Percentiles rank a stretch among this genome's conserved stretches.
Evolutionary conservation across 106 monocot species (phyloP).

Genomic region (Iris macrosiphon): DNA sequence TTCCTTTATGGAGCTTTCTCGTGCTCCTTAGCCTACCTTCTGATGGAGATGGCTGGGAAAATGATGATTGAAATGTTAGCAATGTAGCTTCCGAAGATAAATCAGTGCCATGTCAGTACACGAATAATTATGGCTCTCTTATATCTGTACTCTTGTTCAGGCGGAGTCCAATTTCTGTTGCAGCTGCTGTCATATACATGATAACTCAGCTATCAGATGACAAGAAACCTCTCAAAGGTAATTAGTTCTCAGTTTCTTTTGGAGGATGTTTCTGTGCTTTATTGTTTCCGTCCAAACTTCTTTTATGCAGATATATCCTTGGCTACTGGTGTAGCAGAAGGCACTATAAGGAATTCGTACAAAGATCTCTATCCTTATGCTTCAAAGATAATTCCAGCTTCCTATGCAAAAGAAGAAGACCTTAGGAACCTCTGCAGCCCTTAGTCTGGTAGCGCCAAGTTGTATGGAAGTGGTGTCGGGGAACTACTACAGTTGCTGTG

Average conservation of each 20-base stretch:
- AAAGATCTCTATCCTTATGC: constrained; percentile 24
- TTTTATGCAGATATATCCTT: constrained; percentile 18
- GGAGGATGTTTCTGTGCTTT: not conserved
- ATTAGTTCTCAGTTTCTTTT: not conserved
- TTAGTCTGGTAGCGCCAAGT: no score
- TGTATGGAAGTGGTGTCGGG: no score
- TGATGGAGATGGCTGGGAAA: no score
- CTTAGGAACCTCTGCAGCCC: constrained; percentile 24
- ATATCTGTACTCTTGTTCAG: constrained; percentile 2
- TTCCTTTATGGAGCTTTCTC: no score
- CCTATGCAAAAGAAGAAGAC: constrained; percentile 22
- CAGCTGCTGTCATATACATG: constrained; percentile 28
- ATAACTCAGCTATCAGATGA: constrained; percentile 26
- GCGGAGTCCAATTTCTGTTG: constrained; percentile 25
- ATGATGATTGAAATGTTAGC: no score
- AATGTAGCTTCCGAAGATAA: no score
- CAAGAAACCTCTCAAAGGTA: constrained; percentile 22
- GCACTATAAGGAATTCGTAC: constrained; percentile 21
- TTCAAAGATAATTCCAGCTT: constrained; percentile 15
- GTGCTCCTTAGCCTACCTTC: no score
- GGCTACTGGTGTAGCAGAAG: constrained; percentile 24
- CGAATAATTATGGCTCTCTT: no score
- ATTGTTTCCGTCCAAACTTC: not conserved
- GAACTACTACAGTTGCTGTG: no score
- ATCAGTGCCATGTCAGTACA: no score